Evolutionary conservation across 192 early-diverging fungal genomes (phyloP).

Genomic region (Backusella sp.): DNA sequence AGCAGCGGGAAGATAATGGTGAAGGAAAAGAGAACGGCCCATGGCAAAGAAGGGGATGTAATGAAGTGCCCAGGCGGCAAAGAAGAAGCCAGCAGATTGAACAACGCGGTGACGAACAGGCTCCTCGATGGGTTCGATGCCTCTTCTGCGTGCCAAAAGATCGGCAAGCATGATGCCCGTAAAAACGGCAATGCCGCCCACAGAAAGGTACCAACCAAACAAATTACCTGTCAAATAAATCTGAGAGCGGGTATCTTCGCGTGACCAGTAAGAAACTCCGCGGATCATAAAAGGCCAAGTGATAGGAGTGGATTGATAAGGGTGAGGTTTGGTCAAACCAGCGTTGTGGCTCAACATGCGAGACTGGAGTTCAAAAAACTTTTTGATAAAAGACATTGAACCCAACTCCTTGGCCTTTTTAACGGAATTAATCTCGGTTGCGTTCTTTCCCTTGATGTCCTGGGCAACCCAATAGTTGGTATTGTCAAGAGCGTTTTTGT

Average conservation of each 20-base stretch:
- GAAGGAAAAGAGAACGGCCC: slow-evolving; percentile 90
- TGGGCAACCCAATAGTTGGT: slow-evolving; percentile 76
- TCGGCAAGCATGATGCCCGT: slow-evolving; percentile 65
- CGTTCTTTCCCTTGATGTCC: slow-evolving; percentile 65
- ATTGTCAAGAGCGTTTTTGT: slow-evolving; percentile 76
- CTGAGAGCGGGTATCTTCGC: slow-evolving; percentile 68
- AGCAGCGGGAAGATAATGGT: slow-evolving; percentile 91
- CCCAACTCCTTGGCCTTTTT: slow-evolving; percentile 56
- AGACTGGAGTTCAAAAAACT: slow-evolving; percentile 87
- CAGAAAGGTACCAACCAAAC: slow-evolving; percentile 79
- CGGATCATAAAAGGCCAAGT: slow-evolving; percentile 88
- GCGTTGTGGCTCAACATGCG: slow-evolving; percentile 94
- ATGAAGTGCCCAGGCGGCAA: slow-evolving; percentile 82
- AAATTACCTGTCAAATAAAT: slow-evolving; percentile 94
- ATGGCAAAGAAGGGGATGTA: slow-evolving; percentile 92
- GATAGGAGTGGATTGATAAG: slow-evolving; percentile 84
- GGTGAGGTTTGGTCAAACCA: slow-evolving; percentile 87
- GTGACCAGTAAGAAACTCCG: slow-evolving; percentile 95
- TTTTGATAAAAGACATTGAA: slow-evolving; percentile 68
- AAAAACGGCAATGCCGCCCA: slow-evolving; percentile 58
- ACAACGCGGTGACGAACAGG: slow-evolving; percentile 56
- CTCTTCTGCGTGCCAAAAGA: slow-evolving; percentile 68
- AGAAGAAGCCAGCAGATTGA: slow-evolving; percentile 75
- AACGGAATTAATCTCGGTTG: slow-evolving; percentile 40
- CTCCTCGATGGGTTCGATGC: slow-evolving; percentile 60